Evolutionary conservation across 2,329 filamentous ascomycete species (phyloP).

Genomic region (Mycogone perniciosa): DNA sequence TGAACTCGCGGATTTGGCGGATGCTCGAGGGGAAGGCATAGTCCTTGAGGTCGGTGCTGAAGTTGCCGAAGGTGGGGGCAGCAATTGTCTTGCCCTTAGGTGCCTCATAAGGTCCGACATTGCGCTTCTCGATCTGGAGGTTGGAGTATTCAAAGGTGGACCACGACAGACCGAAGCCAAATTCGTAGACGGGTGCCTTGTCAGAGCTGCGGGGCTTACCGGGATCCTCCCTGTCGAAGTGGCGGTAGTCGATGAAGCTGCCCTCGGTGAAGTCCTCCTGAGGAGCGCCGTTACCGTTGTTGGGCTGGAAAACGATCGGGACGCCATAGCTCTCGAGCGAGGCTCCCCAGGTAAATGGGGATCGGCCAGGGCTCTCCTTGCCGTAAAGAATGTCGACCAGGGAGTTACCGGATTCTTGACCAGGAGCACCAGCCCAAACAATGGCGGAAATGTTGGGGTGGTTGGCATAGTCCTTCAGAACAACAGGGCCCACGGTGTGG

Average conservation of each 20-base stretch:
- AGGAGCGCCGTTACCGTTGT: slow-evolving; percentile 59
- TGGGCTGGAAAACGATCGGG: slow-evolving; percentile 60
- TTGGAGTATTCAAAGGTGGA: slow-evolving; percentile 72
- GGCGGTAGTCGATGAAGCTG: slow-evolving; percentile 64
- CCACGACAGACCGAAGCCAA: slow-evolving; percentile 75
- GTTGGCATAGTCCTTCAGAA: slow-evolving; percentile 68
- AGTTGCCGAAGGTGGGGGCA: slow-evolving; percentile 59
- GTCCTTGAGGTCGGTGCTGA: slow-evolving; percentile 54
- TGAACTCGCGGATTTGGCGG: slow-evolving; percentile 46
- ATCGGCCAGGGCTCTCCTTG: slow-evolving; percentile 68
- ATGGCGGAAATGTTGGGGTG: slow-evolving; percentile 78
- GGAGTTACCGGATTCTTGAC: slow-evolving; percentile 75
- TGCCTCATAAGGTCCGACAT: slow-evolving; percentile 48
- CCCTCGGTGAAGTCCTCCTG: slow-evolving; percentile 73
- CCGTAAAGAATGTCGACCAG: slow-evolving; percentile 82
- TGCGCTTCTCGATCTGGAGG: slow-evolving; percentile 48
- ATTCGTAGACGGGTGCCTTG: slow-evolving; percentile 65
- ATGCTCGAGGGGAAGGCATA: slow-evolving; percentile 62
- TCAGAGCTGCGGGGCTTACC: slow-evolving; percentile 23
- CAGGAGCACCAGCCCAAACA: slow-evolving; percentile 73
- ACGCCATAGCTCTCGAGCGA: slow-evolving; percentile 62
- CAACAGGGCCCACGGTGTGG: slow-evolving; percentile 74
- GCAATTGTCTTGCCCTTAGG: slow-evolving; percentile 55
- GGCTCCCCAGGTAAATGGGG: slow-evolving; percentile 73
- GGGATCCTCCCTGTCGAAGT: slow-evolving; percentile 57